These are phyloP conservation scores for Phytophthora multivora DNA, from an alignment of 352 stramenopile genomes.

Conservation along the genomic window DNA sequence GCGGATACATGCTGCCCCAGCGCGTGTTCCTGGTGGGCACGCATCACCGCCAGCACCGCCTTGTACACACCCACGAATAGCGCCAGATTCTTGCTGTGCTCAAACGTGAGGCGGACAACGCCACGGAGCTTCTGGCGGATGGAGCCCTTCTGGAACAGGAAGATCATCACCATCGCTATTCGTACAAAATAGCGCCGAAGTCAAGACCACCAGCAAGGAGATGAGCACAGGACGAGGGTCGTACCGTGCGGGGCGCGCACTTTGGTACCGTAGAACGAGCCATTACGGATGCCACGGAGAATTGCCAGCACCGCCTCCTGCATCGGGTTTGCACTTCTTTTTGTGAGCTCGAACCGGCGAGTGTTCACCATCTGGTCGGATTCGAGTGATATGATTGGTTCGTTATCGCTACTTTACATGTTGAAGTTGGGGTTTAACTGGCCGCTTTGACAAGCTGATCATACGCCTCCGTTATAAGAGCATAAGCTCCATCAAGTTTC, in stretches of 20 bases:
- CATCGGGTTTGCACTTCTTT: conserved; percentile 15
- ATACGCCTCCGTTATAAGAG: conserved; percentile 56
- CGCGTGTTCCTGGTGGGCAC: conserved; percentile 58
- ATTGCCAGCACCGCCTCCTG: conserved; percentile 73
- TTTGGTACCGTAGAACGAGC: conserved; percentile 90
- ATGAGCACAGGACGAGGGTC: background rate
- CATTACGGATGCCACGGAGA: conserved; percentile 85
- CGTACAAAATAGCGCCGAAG: background rate
- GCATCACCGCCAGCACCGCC: conserved; percentile 62
- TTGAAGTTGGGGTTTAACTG: conserved; percentile 31
- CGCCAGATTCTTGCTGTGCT: conserved; percentile 89
- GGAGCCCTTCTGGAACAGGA: conserved; percentile 85
- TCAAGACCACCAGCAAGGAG: background rate
- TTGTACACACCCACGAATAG: conserved; percentile 92
- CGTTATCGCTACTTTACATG: background rate
- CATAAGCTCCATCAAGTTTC: conserved; percentile 39
- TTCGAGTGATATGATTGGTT: conserved; percentile 15
- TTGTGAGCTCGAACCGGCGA: conserved; percentile 5
- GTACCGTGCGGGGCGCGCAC: conserved; percentile 87
- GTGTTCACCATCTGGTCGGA: conserved; percentile 3
- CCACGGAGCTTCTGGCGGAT: conserved; percentile 76
- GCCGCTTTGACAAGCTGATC: conserved; percentile 34
- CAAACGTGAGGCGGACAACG: conserved; percentile 80
- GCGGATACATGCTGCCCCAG: conserved; percentile 35
- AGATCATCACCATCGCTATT: conserved; percentile 90